Base-by-base conservation (phyloP, 352 stramenopile species). In the Globisporangium radiosum region DNA sequence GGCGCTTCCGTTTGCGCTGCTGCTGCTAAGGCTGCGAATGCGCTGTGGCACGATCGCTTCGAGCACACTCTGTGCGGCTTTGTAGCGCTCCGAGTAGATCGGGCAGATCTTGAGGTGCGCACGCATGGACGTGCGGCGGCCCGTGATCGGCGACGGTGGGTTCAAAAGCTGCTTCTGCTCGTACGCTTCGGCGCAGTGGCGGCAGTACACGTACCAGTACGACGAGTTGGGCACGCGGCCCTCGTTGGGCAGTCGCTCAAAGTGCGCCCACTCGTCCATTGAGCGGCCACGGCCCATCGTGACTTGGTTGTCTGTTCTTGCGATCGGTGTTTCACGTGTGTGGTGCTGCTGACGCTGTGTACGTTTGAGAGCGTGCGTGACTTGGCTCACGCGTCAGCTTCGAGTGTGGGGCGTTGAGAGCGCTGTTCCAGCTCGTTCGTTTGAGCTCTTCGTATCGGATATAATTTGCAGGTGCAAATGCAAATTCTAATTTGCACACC, bases 231-330 rank as follows among this genome's bases (percentile, higher is more conserved):
- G 75, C 66, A 90, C 81, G 54, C 76, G 73, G 11, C 81, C 81
- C 49, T 85, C 76, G 11, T 78, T 72, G 1, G 69, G 71, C 55
- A 85, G 69, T 63, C 84, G 83, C 64, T 90, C 72, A 65, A 92
- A 92, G 70, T 92, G 83, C 19, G 64, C 75, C 82, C 82, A 92
- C 69, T 92, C 82, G 69, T 90, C 78, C 78, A 92, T 87, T 13
- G 78, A 87, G 64, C 78, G 85, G 5, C 76, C 75, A 37, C 82
- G 78, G 7, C 82, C 82, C 82, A 92, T 92, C 40, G 37, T 43
- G 19, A 19, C 45, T 80, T 63, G 85, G 61, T 78, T 48, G 54
- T 49, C 14, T 19, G n/a, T 49, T 33, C 25, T 33, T 33, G 25
- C 1, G 25, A 33, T 33, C 25, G 25, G 25, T 33, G 25, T 3